phyloP scores from a whole-genome alignment of 2,329 filamentous ascomycete species.

The Penicillium sp. region DNA sequence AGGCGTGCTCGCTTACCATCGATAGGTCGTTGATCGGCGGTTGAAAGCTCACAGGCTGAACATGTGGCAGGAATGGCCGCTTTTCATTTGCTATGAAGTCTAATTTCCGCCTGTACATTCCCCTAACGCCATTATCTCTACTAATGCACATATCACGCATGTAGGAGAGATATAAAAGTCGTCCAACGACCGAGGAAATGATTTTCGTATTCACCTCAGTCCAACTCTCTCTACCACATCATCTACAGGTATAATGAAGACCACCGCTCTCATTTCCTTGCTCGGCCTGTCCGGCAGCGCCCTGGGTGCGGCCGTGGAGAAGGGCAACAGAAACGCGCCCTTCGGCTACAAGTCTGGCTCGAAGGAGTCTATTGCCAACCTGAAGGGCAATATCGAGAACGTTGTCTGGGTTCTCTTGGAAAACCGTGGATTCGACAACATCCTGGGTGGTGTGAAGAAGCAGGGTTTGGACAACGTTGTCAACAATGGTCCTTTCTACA shows the following conservation, averaged over 20 bases:
- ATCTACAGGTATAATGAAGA: constrained; percentile 18
- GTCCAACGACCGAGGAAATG: constrained; percentile 7
- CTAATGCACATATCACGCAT: neutral
- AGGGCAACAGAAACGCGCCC: constrained; percentile 5
- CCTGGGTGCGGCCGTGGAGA: constrained; percentile 17
- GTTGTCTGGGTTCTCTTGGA: constrained; percentile 41
- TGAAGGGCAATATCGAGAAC: constrained; percentile 38
- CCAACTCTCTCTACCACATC: constrained; percentile 3
- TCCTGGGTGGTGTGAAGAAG: constrained; percentile 41
- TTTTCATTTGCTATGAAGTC: neutral
- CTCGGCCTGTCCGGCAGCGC: constrained; percentile 21
- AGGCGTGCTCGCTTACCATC: neutral
- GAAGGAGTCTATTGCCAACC: constrained; percentile 31
- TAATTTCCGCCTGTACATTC: neutral
- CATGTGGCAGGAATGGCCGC: neutral
- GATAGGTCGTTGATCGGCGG: neutral
- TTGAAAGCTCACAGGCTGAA: neutral
- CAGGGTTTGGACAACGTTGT: constrained; percentile 41
- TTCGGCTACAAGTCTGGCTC: constrained; percentile 32
- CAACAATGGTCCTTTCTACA: constrained; percentile 43
- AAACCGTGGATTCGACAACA: constrained; percentile 39
- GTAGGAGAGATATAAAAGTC: constrained; percentile 14
- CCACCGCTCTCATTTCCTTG: constrained; percentile 22
- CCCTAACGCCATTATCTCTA: neutral
- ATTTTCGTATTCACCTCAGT: constrained; percentile 12